A percentile compares a stretch with the other conserved stretches of the same genome.
These are phyloP conservation scores for Themeda triandra DNA, from an alignment of 176 grass and related monocot species.

Conservation along the genomic window DNA sequence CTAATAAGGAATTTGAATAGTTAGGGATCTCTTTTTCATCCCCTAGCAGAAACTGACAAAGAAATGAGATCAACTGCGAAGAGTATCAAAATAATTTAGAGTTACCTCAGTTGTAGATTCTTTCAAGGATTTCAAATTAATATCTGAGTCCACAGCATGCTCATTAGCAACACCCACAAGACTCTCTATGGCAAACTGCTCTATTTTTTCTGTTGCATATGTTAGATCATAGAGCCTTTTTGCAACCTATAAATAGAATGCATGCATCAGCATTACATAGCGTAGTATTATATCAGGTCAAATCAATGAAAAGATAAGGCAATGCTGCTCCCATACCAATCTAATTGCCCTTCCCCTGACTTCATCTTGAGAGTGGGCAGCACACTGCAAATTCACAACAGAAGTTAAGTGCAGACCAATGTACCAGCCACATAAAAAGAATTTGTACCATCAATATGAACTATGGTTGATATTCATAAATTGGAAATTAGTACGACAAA, in stretches of 20 bases:
- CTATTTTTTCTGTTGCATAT: constrained; percentile 71
- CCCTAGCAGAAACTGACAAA: neutral
- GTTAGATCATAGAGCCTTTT: constrained; percentile 79
- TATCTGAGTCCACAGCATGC: constrained; percentile 40
- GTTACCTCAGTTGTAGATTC: constrained; percentile 52
- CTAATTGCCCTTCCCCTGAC: constrained; percentile 82
- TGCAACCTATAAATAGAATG: constrained; percentile 51
- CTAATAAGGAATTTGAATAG: neutral
- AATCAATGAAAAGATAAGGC: constrained; percentile 6
- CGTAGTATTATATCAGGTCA: constrained; percentile 5
- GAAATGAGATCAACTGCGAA: neutral
- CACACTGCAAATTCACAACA: constrained; percentile 67
- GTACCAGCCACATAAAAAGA: neutral
- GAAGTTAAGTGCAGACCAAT: constrained; percentile 20
- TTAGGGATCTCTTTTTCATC: neutral
- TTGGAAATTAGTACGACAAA: neutral
- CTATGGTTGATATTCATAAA: constrained; percentile 3
- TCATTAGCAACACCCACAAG: constrained; percentile 65
- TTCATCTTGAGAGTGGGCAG: constrained; percentile 92
- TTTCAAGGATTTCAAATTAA: constrained; percentile 32
- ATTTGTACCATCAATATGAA: neutral
- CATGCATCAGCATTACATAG: constrained; percentile 13
- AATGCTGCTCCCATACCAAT: constrained; percentile 60
- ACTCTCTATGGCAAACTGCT: constrained; percentile 75
- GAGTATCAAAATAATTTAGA: constrained; percentile 20